Evolutionary conservation across 495 filamentous ascomycete genomes (phyloP), one percentile per base, ranked within the genome.

Genomic region (Penicillium goetzii): DNA sequence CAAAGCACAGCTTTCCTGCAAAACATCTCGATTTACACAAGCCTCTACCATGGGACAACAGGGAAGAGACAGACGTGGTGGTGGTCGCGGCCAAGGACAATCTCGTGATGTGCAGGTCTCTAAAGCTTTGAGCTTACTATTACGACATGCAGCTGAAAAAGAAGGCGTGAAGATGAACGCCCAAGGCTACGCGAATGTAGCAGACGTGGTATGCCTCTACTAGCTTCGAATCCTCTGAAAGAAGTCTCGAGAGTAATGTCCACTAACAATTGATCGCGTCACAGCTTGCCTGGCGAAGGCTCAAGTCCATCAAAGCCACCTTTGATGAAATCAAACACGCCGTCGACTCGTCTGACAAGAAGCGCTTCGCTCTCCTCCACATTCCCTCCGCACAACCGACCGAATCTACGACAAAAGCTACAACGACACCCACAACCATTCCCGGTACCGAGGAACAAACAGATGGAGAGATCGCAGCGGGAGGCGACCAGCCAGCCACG

Each of bases 91-190:
- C 14, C 57, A 63, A 57, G 62, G 62, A 74, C 28, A 78, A 32
- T 62, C 70, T 36, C 75, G 91, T 34, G 85, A 90, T 45, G 82
- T 90, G 10, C 80, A 80, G 34, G 81, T 97, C 52, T 97, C 92
- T 9, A 96, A 92, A 72, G 89, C 92, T 28, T 73, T 98, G 56
- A 91, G 87, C 60, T 86, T 82, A 65, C 78, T 97, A 0, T 82
- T 99, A 19, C 84, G 95, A 25, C 95, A 99, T 74, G 91, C 88
- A 51, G 95, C 96, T 7, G 81, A 85, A 64, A 86, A 85, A 58
- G 92, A 92, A 68, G 90, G 92, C 0, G 73, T 99, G 52, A 82
- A 79, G 67, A 81, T 98, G 25, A 89, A 92, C 67, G 77, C 73
- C 5, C 89, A 92, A 64, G 95, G 96, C 7, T 99, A 89, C 71